Percentiles rank a stretch among this genome's conserved stretches.
Evolutionary conservation across 805 yeast genomes (phyloP).

Genomic region (Priceomyces carsonii): DNA sequence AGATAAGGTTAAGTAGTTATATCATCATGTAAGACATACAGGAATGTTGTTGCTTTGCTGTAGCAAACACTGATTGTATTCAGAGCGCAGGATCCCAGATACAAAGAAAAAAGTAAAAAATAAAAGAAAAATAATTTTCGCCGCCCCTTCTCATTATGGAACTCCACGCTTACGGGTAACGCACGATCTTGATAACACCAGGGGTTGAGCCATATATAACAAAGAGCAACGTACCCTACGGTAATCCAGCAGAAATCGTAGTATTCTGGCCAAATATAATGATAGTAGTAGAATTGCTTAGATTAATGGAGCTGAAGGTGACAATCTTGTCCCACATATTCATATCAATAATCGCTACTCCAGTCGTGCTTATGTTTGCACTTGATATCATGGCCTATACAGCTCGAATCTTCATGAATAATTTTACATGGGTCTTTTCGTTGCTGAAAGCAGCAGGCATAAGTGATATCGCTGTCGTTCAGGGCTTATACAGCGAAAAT

Average conservation of each 20-base stretch:
- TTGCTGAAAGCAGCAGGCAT: background rate
- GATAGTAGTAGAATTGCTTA: background rate
- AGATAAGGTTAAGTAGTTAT: constrained; percentile 17
- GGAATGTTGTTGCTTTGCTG: background rate
- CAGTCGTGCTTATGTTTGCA: constrained; percentile 2
- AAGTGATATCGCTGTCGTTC: background rate
- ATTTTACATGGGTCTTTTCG: background rate
- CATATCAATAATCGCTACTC: constrained; percentile 4
- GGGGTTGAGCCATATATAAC: too few species aligned
- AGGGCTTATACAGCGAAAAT: background rate
- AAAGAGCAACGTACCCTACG: too few species aligned
- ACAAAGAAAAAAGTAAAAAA: constrained; percentile 1
- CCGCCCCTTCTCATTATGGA: background rate
- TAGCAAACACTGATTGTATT: background rate
- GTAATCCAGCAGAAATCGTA: too few species aligned
- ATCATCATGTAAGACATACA: constrained; percentile 16
- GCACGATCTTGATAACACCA: too few species aligned
- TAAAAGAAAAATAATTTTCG: background rate
- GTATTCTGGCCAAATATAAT: too few species aligned
- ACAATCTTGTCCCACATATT: constrained; percentile 1
- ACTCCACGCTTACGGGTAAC: constrained; percentile 2
- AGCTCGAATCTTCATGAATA: background rate
- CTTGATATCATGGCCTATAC: constrained; percentile 3
- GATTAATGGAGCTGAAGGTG: constrained; percentile 1
- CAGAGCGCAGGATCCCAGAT: background rate